A percentile compares a stretch with the other conserved stretches of the same genome.
Evolutionary conservation across 2,329 filamentous ascomycete species (phyloP).

Genomic region (Epicoccum sorghinum): DNA sequence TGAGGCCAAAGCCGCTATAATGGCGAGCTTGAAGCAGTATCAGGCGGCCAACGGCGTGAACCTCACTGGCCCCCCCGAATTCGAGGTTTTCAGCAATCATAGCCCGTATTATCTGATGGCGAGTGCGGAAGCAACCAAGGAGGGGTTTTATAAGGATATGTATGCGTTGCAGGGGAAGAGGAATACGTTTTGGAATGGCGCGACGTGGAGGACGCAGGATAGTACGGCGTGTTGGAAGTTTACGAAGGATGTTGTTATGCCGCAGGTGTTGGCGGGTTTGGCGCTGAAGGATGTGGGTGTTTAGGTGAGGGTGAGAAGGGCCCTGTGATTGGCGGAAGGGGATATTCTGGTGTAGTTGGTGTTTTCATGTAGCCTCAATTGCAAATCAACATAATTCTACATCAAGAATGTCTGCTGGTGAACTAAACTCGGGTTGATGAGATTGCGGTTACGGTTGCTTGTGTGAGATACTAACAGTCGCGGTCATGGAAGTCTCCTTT

Average conservation of each 20-base stretch:
- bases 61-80: constrained; percentile 20
- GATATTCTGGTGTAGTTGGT: too few species aligned
- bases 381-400: too few species aligned
- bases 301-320: too few species aligned
- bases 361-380: too few species aligned
- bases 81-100: constrained; percentile 34
- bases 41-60: constrained; percentile 11
- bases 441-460: too few species aligned
- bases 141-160: constrained; percentile 29
- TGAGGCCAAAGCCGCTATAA: constrained; percentile 23
- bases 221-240: constrained; percentile 25
- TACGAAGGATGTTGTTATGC: constrained; percentile 47
- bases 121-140: constrained; percentile 17
- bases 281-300: too few species aligned
- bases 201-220: constrained; percentile 26
- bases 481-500: too few species aligned
- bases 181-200: constrained; percentile 32
- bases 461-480: too few species aligned
- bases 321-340: too few species aligned
- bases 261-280: constrained; percentile 9
- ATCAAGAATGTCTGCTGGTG: too few species aligned
- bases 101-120: constrained; percentile 31
- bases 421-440: too few species aligned
- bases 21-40: constrained; percentile 21
- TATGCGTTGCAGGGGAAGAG: constrained; percentile 30